Evolutionary conservation across 2,329 filamentous ascomycete genomes (phyloP).

Genomic region (Colletotrichum brevisporum): DNA sequence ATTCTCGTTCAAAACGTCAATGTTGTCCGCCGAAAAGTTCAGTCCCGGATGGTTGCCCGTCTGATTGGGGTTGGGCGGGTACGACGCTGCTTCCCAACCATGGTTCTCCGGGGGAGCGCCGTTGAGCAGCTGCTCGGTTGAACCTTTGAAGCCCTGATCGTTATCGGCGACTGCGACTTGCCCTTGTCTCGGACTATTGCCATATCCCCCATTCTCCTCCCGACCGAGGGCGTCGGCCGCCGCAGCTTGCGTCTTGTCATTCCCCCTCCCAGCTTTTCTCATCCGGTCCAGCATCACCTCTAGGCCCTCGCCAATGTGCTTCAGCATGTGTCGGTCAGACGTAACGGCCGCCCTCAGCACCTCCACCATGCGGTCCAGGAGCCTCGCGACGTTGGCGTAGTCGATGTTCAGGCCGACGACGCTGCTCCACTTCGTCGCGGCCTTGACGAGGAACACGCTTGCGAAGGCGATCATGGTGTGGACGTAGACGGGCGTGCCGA

Average conservation of each 20-base stretch:
- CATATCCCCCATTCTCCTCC: too few relatives aligned
- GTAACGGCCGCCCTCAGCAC: constrained; percentile 49
- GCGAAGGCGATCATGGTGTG: constrained; percentile 55
- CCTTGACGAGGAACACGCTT: constrained; percentile 54
- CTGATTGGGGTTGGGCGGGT: neutral
- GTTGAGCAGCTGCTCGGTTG: too few relatives aligned
- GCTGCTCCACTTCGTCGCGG: constrained; percentile 51
- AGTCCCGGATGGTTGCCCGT: neutral
- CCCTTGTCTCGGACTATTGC: too few relatives aligned
- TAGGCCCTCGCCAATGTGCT: constrained; percentile 53
- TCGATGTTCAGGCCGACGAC: constrained; percentile 52
- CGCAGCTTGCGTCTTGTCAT: too few relatives aligned
- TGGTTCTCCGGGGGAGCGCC: too few relatives aligned
- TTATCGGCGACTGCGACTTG: too few relatives aligned
- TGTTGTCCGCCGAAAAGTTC: constrained; percentile 40
- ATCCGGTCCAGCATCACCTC: constrained; percentile 50
- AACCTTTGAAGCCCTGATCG: too few relatives aligned
- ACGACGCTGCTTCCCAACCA: neutral
- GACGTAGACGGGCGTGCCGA: constrained; percentile 53
- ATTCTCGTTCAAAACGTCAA: constrained; percentile 45
- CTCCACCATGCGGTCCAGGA: constrained; percentile 50
- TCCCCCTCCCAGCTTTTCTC: neutral
- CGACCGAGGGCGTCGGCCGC: neutral
- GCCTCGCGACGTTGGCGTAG: constrained; percentile 47
- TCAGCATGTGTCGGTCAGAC: constrained; percentile 52